Base-by-base conservation (phyloP, 371 early-diverging fungal genomes). In the Mucor lusitanicus region DNA sequence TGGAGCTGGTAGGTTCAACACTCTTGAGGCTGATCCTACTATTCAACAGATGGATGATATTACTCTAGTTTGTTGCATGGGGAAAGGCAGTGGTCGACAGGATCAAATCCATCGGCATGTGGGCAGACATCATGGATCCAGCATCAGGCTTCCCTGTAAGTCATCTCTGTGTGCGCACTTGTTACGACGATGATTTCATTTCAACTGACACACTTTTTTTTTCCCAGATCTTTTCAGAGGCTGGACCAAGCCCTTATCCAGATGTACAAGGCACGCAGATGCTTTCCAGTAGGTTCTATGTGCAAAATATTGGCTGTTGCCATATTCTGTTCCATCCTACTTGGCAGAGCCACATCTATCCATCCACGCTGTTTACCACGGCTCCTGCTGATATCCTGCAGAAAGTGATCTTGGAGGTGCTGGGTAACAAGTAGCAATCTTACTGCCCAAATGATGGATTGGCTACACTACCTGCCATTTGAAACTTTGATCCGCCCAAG, bases 81-180 rank as follows among this genome's bases (percentile, higher is more conserved):
- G 93, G 89, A 5, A 80, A 81, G 28, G 69, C 63, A 12, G 68
- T 94, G 1, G 85, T 87, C 19, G 64, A 79, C 8, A 74, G 81
- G 3, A 73, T 95, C 13, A 79, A 74, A 37, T 69, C 73, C 6
- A 67, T 74, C 25, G 93, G 93, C 13, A 86, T 89, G 84, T 97
- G 95, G 95, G 92, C 92, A 0, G 97, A 97, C 80, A 76, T 94
- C 44, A 94, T 94, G 39, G 96, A 96, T 74, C 97, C 97, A n/a
- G 92, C 94, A 32, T 94, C 94, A 8, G 97, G 97, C 2, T 92
- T 87, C 78, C 93, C 97, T 1, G 87, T 92, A 80, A 78, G 77
- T 42, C 40, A 63, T 44, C 19, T 28, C 6, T 53, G 8, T 27
- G 12, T 27, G 13, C 23, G 8, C 9, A 3, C 8, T 27, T 12